Evolutionary conservation across 2,329 filamentous ascomycete genomes (phyloP).

Genomic region (Xylariales sp.): DNA sequence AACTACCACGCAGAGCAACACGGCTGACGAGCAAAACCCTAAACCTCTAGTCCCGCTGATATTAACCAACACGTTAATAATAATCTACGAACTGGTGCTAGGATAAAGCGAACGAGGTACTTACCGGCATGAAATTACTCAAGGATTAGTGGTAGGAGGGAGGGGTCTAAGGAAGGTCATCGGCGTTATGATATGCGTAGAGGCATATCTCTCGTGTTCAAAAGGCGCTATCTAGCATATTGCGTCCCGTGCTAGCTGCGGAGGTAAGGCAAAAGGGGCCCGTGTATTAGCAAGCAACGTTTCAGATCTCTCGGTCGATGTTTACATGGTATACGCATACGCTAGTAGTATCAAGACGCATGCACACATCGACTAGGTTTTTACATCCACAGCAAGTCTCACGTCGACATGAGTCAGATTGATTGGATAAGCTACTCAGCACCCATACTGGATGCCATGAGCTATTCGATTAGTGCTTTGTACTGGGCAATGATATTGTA

Average conservation of each 20-base stretch:
- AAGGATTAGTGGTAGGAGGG: background rate
- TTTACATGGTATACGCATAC: background rate
- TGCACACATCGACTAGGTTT: background rate
- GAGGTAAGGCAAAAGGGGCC: background rate
- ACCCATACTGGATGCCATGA: background rate
- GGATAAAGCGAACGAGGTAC: constrained; percentile 58
- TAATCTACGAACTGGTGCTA: constrained; percentile 82
- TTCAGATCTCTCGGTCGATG: background rate
- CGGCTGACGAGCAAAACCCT: constrained; percentile 21
- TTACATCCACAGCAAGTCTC: background rate
- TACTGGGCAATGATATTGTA: constrained; percentile 28
- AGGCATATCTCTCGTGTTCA: background rate
- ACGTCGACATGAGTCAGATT: background rate
- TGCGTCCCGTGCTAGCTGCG: background rate
- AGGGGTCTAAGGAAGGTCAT: background rate
- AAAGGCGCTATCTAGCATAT: background rate
- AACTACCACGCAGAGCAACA: too few species aligned
- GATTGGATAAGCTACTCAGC: background rate
- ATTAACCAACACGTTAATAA: constrained; percentile 83
- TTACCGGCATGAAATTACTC: background rate
- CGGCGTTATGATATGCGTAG: constrained; percentile 5
- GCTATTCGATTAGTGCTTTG: constrained; percentile 16
- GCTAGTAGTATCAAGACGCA: background rate
- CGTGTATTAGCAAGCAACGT: background rate
- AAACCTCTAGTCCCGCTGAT: constrained; percentile 78